A percentile compares a stretch with the other conserved stretches of the same genome.
phyloP scores from a whole-genome alignment of 768 basidiomycete species.

The Leccinum imitatum region DNA sequence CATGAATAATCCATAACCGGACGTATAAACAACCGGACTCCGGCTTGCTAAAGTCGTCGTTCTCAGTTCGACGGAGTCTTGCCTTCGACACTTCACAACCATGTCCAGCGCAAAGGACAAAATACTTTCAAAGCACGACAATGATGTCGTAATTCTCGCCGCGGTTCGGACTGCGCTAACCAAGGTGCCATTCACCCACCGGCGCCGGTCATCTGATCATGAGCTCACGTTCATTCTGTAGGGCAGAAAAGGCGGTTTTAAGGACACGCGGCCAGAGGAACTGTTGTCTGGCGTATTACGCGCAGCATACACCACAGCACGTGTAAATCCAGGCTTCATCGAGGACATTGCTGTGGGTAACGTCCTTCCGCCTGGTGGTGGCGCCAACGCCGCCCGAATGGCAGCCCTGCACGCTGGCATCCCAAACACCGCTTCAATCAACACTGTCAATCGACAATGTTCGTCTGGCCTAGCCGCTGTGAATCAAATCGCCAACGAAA shows the following conservation, averaged over 20 bases:
- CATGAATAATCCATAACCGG: slow-evolving; percentile 20
- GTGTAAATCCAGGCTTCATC: slow-evolving; percentile 77
- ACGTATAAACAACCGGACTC: slow-evolving; percentile 15
- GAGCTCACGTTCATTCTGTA: slow-evolving; percentile 28
- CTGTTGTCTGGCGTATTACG: slow-evolving; percentile 75
- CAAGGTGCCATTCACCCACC: slow-evolving; percentile 50
- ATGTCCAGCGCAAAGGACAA: slow-evolving; percentile 48
- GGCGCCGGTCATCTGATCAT: not conserved
- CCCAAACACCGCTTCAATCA: slow-evolving; percentile 68
- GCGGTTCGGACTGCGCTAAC: slow-evolving; percentile 92
- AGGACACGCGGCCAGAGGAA: slow-evolving; percentile 84
- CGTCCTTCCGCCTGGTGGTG: slow-evolving; percentile 84
- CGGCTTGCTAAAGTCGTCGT: not conserved
- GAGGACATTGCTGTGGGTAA: slow-evolving; percentile 87
- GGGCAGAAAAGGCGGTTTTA: slow-evolving; percentile 87
- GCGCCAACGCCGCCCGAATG: slow-evolving; percentile 81
- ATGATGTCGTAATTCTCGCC: slow-evolving; percentile 88
- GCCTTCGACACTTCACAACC: slow-evolving; percentile 4
- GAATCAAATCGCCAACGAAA: slow-evolving; percentile 79
- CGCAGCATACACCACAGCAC: slow-evolving; percentile 64
- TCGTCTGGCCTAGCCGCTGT: slow-evolving; percentile 84
- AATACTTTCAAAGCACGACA: slow-evolving; percentile 68
- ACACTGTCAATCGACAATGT: slow-evolving; percentile 90
- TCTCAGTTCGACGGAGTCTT: not conserved
- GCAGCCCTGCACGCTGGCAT: slow-evolving; percentile 85